Evolutionary conservation across 805 yeast genomes (phyloP), one percentile per base, ranked within the genome.

Genomic region (Cyberlindnera japonica): DNA sequence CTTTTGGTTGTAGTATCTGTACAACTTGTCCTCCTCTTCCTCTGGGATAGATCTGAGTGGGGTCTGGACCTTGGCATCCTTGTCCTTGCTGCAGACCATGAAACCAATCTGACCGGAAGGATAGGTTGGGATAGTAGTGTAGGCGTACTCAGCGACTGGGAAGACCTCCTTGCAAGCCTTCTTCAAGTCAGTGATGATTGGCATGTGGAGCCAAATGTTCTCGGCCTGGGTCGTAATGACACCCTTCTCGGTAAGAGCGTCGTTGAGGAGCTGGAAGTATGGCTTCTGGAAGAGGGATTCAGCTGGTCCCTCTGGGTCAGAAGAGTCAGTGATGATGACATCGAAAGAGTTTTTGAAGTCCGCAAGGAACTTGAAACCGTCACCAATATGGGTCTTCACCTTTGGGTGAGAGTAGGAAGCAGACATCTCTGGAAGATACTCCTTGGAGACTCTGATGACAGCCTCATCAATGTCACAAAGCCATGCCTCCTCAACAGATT

Each of bases 261-360:
- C 83, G 62, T 74, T 69, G 63, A 91, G 73, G 48, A 91, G 77
- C 65, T 83, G 75, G 64, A 90, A 91, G 74, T 91, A 91, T 21
- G 89, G 87, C 63, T 85, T 83, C 70, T 90, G 95, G 79, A 93
- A 93, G 38, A 91, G 75, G 26, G 87, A 74, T 65, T 83, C 96
- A 37, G 98, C 98, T 24, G 99, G 98, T 41, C 98, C 99, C 65
- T 91, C 98, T 36, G 98, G 98, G 66, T 91, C 98, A 24, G 96
- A 87, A 22, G 97, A 89, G 64, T 91, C 99, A 37, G 98, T 91
- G 64, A 91, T 84, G 65, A 91, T 91, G 35, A 90, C 97, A 62
- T 91, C 99, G 56, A 86, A 91, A 42, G 86, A 77, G 70, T 86
- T 83, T 64, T 81, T 79, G 72, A 83, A 77, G 57, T 84, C 85